Evolutionary conservation across 257 asterid genomes (phyloP).

Genomic region (Lavandula angustifolia): DNA sequence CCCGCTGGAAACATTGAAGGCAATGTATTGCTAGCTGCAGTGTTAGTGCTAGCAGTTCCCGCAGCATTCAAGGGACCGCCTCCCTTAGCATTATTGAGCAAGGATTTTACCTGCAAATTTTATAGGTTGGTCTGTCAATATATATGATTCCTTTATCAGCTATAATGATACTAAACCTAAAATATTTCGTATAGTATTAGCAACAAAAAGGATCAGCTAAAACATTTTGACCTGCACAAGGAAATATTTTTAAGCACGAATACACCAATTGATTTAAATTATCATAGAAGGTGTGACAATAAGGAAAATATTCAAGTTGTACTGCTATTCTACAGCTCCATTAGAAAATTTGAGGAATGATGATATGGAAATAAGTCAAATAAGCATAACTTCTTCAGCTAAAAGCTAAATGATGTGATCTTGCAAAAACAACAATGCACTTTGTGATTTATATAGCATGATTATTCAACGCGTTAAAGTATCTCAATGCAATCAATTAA

Average conservation of each 20-base stretch:
- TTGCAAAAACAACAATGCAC: slow-evolving; percentile 1
- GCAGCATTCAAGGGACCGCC: slow-evolving; percentile 68
- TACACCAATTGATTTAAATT: not conserved
- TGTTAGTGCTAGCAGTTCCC: slow-evolving; percentile 63
- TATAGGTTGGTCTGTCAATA: slow-evolving; percentile 24
- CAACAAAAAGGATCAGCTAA: slow-evolving; percentile 13
- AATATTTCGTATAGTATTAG: slow-evolving; percentile 5
- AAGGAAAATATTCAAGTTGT: not conserved
- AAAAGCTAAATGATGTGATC: not conserved
- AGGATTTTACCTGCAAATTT: slow-evolving; percentile 81
- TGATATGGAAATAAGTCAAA: not conserved
- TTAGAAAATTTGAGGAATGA: not conserved
- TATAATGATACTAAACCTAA: slow-evolving; percentile 7
- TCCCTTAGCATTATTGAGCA: slow-evolving; percentile 81
- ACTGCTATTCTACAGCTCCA: not conserved
- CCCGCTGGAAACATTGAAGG: slow-evolving; percentile 99
- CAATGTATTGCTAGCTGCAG: slow-evolving; percentile 65
- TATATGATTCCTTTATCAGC: slow-evolving; percentile 17
- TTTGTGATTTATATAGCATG: not conserved
- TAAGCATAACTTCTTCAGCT: slow-evolving; percentile 15
- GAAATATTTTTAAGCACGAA: slow-evolving; percentile 14
- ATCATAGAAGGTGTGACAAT: slow-evolving; percentile 11
- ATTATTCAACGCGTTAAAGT: not conserved
- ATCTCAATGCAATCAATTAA: not conserved
- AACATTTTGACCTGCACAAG: slow-evolving; percentile 11